phyloP scores from a whole-genome alignment of 345 rosid genomes.

The Gossypium arboreum region DNA sequence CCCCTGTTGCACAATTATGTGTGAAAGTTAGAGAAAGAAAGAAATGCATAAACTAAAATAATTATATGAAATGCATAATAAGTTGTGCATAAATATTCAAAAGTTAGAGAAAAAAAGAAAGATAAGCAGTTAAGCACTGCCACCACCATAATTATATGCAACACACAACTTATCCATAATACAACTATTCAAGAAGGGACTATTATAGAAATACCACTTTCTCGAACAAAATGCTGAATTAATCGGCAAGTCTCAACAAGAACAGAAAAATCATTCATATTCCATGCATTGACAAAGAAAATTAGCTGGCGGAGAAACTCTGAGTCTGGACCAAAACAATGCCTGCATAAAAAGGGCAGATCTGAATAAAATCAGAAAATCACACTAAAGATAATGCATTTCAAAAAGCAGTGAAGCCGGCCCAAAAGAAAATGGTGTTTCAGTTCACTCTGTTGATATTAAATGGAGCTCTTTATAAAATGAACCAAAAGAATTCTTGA shows the following conservation, averaged over 20 bases:
- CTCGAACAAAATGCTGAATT: slow-evolving; percentile 48
- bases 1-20: slow-evolving; percentile 48
- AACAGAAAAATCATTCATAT: slow-evolving; percentile 47
- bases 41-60: background rate
- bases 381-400: background rate
- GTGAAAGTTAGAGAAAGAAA: background rate
- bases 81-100: background rate
- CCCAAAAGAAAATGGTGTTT: background rate
- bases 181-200: background rate
- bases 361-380: background rate
- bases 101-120: background rate
- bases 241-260: slow-evolving; percentile 67
- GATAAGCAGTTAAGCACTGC: no score
- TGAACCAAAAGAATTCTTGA: background rate
- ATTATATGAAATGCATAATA: no score
- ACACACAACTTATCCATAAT: background rate
- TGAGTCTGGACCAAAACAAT: slow-evolving; percentile 83
- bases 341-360: slow-evolving; percentile 42
- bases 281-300: slow-evolving; percentile 67
- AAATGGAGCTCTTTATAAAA: background rate
- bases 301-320: slow-evolving; percentile 70
- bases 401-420: background rate
- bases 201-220: slow-evolving; percentile 42
- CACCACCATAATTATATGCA: background rate
- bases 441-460: background rate